Evolutionary conservation across 139 green algal genomes (phyloP).

Genomic region (Haematococcus lacustris): DNA sequence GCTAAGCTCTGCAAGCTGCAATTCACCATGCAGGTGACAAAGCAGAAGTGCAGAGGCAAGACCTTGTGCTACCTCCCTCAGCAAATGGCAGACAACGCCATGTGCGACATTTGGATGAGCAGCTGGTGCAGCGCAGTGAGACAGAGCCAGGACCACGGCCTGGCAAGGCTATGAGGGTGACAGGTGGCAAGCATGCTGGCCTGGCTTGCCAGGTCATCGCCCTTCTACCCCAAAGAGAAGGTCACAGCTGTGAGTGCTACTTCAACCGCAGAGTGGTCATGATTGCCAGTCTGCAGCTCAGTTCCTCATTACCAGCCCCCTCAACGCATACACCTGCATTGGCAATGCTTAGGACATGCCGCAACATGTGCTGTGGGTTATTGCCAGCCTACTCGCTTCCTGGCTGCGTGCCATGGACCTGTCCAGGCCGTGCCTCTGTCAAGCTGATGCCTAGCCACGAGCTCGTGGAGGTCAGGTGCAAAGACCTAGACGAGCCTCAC

Average conservation of each 20-base stretch:
- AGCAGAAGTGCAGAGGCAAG: slow-evolving; percentile 13
- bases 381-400: too few relatives aligned
- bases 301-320: too few relatives aligned
- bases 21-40: slow-evolving; percentile 26
- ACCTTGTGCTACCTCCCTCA: slow-evolving; percentile 49
- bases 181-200: slow-evolving; percentile 48
- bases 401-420: too few relatives aligned
- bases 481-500: slow-evolving; percentile 39
- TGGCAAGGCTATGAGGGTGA: slow-evolving; percentile 48
- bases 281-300: too few relatives aligned
- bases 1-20: not conserved
- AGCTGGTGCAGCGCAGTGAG: slow-evolving; percentile 43
- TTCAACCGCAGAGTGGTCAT: too few relatives aligned
- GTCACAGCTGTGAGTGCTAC: slow-evolving; percentile 5
- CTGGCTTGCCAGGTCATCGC: slow-evolving; percentile 45
- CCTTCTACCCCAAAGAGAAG: slow-evolving; percentile 31
- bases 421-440: slow-evolving; percentile 35
- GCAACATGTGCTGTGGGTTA: too few relatives aligned
- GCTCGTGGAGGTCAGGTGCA: slow-evolving; percentile 33
- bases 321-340: too few relatives aligned
- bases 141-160: slow-evolving; percentile 9
- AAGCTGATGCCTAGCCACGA: slow-evolving; percentile 41
- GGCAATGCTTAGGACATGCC: too few relatives aligned
- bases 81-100: slow-evolving; percentile 46
- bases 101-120: slow-evolving; percentile 54